These are phyloP conservation scores for sweet orange (Citrus sinensis) DNA, from an alignment of 345 rosid genomes.

Conservation along the genomic window DNA sequence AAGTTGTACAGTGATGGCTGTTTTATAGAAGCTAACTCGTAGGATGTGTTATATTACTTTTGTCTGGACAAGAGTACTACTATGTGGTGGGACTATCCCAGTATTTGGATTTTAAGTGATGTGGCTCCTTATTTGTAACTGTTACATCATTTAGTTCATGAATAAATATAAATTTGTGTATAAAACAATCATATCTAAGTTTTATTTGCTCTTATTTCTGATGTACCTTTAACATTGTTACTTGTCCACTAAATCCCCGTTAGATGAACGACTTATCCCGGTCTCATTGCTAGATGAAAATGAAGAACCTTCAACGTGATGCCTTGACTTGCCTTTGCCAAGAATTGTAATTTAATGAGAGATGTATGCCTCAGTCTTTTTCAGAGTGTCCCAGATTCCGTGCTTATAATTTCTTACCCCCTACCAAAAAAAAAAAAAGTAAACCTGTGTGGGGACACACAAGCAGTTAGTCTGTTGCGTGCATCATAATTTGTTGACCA, in stretches of 20 bases:
- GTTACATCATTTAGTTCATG: no score
- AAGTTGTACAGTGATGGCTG: not conserved
- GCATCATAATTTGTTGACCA: not conserved
- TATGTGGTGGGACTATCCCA: no score
- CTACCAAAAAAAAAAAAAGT: not conserved
- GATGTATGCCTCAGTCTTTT: not conserved
- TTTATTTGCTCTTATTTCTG: no score
- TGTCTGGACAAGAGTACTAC: no score
- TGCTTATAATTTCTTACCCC: not conserved
- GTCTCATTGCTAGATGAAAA: not conserved
- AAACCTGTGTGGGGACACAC: constrained; percentile 3
- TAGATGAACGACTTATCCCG: not conserved
- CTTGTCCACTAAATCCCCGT: no score
- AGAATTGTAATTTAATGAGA: not conserved
- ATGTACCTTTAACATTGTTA: no score
- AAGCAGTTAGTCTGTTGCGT: not conserved
- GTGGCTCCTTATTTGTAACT: no score
- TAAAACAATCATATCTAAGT: no score
- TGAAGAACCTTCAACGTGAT: not conserved
- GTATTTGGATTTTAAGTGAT: no score
- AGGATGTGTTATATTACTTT: not conserved
- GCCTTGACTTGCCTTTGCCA: not conserved
- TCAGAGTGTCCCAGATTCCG: not conserved
- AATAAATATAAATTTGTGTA: no score
- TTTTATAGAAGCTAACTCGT: not conserved